These are phyloP conservation scores for Suhomyces vadensis DNA, from an alignment of 805 yeast genomes.

Conservation along the genomic window DNA sequence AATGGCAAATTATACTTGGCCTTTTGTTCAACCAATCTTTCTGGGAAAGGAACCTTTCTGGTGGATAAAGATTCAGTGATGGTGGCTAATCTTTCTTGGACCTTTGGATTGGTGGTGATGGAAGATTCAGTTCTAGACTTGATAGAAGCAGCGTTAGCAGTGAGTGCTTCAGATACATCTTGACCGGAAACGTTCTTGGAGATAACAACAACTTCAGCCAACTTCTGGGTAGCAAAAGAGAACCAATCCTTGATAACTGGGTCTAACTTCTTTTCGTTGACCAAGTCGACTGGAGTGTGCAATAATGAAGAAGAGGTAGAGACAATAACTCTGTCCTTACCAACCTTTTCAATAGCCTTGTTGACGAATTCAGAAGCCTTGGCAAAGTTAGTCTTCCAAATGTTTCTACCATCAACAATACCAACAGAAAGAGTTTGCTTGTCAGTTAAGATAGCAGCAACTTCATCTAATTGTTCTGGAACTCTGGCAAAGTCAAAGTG, in stretches of 20 bases:
- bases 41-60: conserved; percentile 85
- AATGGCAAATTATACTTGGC: conserved; percentile 87
- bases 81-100: conserved; percentile 80
- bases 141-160: conserved; percentile 84
- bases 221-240: conserved; percentile 97
- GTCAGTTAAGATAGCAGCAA: conserved; percentile 61
- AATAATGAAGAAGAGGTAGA: conserved; percentile 95
- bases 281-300: conserved; percentile 98
- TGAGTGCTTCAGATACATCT: conserved; percentile 74
- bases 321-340: conserved; percentile 82
- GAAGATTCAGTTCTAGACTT: conserved; percentile 82
- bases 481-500: conserved; percentile 96
- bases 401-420: conserved; percentile 98
- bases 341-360: conserved; percentile 81
- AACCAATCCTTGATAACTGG: conserved; percentile 95
- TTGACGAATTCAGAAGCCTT: conserved; percentile 80
- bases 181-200: conserved; percentile 85
- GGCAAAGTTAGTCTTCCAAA: conserved; percentile 96
- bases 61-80: conserved; percentile 74
- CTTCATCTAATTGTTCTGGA: conserved; percentile 93
- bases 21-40: conserved; percentile 86
- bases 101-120: conserved; percentile 89
- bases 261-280: conserved; percentile 86
- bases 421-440: conserved; percentile 90
- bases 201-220: conserved; percentile 84